Evolutionary conservation across 257 asterid genomes (phyloP).

Genomic region (Fraxinus excelsior): DNA sequence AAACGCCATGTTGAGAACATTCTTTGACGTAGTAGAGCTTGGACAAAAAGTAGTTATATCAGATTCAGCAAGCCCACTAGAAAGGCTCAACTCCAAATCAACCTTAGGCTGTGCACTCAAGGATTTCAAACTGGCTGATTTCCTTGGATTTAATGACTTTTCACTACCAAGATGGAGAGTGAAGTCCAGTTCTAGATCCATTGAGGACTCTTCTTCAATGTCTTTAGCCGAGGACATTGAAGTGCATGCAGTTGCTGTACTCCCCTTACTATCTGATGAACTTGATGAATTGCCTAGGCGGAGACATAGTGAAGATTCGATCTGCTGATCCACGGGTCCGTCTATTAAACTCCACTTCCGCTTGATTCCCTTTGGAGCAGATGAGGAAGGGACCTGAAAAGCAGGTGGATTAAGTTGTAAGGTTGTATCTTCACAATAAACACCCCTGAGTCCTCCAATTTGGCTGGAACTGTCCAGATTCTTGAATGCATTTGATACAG

Average conservation of each 20-base stretch:
- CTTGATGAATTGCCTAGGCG: slow-evolving; percentile 83
- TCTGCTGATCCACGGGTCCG: slow-evolving; percentile 41
- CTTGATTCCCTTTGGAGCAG: slow-evolving; percentile 65
- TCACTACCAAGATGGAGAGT: slow-evolving; percentile 79
- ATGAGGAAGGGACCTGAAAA: slow-evolving; percentile 36
- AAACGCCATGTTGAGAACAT: slow-evolving; percentile 29
- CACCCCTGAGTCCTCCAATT: slow-evolving; percentile 45
- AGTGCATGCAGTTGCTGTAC: slow-evolving; percentile 87
- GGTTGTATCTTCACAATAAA: slow-evolving; percentile 66
- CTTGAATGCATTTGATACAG: slow-evolving; percentile 55
- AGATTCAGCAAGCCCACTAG: slow-evolving; percentile 66
- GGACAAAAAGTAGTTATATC: slow-evolving; percentile 57
- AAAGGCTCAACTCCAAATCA: slow-evolving; percentile 81
- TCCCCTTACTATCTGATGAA: slow-evolving; percentile 93
- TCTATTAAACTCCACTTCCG: slow-evolving; percentile 62
- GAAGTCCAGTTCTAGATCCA: slow-evolving; percentile 93
- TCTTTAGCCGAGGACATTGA: slow-evolving; percentile 85
- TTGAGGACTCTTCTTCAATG: slow-evolving; percentile 74
- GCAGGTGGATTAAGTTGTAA: slow-evolving; percentile 72
- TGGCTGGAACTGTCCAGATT: slow-evolving; percentile 61
- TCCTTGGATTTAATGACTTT: slow-evolving; percentile 48
- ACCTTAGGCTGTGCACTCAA: slow-evolving; percentile 48
- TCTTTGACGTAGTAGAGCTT: slow-evolving; percentile 38
- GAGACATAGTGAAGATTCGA: slow-evolving; percentile 55
- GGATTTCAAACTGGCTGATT: slow-evolving; percentile 43